Base-by-base conservation (phyloP, 495 filamentous ascomycete genomes). In the Podospora anserina region DNA sequence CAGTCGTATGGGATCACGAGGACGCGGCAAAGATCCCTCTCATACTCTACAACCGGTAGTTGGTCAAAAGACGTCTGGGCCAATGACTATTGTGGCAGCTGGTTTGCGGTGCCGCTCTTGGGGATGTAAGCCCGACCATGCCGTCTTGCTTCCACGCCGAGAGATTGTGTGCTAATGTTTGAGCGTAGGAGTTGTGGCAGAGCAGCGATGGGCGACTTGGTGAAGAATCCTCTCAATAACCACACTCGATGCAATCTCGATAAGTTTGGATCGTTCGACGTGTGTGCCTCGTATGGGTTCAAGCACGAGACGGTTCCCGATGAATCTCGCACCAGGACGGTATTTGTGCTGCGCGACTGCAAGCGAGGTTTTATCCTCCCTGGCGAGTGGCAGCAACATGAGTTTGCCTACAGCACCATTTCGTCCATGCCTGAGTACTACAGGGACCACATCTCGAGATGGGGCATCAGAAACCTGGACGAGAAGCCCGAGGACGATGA, bases 321-420 rank as follows among this genome's bases (percentile, higher is more conserved):
- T 26, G n/a, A 20, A 4, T 11, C n/a, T 23, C 4, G 13, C 18
- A 26, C 23, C n/a, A 58, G 55, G 55, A 58, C 23, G 2, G 55
- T 58, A n/a, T 58, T 58, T 11, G 55, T 26, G n/a, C 23, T 58
- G 55, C 55, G 55, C 55, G 55, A 58, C 55, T 58, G 55, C n/a
- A 9, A 58, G n/a, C 9, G 6, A 58, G 7, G 18, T 26, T 58
- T 20, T 11, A 20, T 58, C 0, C 55, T 58, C 5, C 55, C 55
- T 20, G 55, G 55, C 55, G 55, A 58, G 55, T 58, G 23, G n/a
- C 55, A 58, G 55, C 55, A 20, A 18, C 15, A 7, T 7, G 23
- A 19, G 5, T 58, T 58, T 26, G n/a, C n/a, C n/a, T 58, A 58
- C 55, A 58, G 55, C 23, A 32, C 30, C 30, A 58, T 58, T 5